Percentiles rank a stretch among this genome's conserved stretches.
phyloP scores from a whole-genome alignment of 2,329 filamentous ascomycete genomes.

The Botrytis cinerea region DNA sequence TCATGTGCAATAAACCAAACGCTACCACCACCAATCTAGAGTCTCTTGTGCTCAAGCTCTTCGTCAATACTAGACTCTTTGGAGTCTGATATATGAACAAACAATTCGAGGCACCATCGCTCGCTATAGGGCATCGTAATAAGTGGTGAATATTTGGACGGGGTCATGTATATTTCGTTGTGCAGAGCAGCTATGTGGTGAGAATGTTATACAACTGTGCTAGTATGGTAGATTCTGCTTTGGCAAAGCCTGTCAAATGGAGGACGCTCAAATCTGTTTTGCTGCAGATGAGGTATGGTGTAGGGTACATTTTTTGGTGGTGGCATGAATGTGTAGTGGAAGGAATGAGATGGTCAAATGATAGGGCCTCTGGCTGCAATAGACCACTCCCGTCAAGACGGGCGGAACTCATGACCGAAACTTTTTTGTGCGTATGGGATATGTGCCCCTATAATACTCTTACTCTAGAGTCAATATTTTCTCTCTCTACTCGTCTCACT shows the following conservation, averaged over 20 bases:
- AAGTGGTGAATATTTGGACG: not conserved
- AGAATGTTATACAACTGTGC: not conserved
- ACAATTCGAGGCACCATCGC: no score
- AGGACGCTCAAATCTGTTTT: not conserved
- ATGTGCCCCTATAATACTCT: not conserved
- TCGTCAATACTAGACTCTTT: not conserved
- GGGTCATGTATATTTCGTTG: not conserved
- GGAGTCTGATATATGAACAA: not conserved
- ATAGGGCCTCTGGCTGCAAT: not conserved
- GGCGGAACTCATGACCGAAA: not conserved
- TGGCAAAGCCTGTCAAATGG: not conserved
- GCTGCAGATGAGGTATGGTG: not conserved
- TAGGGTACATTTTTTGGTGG: not conserved
- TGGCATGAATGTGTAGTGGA: not conserved
- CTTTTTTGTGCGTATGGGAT: not conserved
- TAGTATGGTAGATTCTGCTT: not conserved
- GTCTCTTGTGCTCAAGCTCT: not conserved
- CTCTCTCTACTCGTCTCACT: not conserved
- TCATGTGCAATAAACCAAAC: not conserved
- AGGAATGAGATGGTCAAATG: not conserved
- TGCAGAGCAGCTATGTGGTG: not conserved
- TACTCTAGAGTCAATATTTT: not conserved
- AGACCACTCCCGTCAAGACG: not conserved
- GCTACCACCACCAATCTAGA: not conserved
- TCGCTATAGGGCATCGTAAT: not conserved